Conservation (phyloP, 78 protist species). For the Cavenderia fasciculata region DNA sequence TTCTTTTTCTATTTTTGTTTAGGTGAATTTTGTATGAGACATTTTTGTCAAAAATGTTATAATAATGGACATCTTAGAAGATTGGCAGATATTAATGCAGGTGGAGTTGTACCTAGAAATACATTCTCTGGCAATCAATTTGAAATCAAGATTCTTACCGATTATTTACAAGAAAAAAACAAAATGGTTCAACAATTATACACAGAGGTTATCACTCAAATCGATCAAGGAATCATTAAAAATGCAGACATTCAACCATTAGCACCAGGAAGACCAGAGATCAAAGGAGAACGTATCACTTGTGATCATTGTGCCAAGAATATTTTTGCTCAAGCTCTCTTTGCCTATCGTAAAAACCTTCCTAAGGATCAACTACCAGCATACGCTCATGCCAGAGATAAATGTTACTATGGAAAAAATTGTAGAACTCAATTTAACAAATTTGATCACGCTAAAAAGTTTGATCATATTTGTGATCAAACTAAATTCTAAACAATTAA, state of each 20-base stretch:
- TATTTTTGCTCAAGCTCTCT: constrained; percentile 30
- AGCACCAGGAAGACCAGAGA: background rate
- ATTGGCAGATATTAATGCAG: constrained; percentile 1
- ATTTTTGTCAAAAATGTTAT: constrained; percentile 35
- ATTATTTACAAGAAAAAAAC: constrained; percentile 6
- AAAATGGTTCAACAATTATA: constrained; percentile 9
- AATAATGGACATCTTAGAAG: background rate
- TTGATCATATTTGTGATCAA: constrained; percentile 76
- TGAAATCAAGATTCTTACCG: constrained; percentile 42
- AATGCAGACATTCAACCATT: background rate
- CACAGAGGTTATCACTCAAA: background rate
- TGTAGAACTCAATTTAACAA: constrained; percentile 77
- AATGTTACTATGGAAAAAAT: constrained; percentile 76
- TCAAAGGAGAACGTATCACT: background rate
- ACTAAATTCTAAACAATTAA: constrained; percentile 30
- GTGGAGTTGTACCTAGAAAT: no score
- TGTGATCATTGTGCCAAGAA: constrained; percentile 29
- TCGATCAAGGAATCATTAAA: background rate
- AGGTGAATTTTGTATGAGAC: constrained; percentile 30
- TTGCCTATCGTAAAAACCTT: constrained; percentile 28
- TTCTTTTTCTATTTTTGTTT: no score
- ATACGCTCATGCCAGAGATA: constrained; percentile 20
- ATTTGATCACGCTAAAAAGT: constrained; percentile 60
- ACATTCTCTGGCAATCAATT: constrained; percentile 44
- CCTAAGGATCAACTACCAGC: constrained; percentile 70